Evolutionary conservation across 2,329 filamentous ascomycete species (phyloP), one percentile per base, ranked within the genome.

Genomic region (Akanthomyces dipterigenus): DNA sequence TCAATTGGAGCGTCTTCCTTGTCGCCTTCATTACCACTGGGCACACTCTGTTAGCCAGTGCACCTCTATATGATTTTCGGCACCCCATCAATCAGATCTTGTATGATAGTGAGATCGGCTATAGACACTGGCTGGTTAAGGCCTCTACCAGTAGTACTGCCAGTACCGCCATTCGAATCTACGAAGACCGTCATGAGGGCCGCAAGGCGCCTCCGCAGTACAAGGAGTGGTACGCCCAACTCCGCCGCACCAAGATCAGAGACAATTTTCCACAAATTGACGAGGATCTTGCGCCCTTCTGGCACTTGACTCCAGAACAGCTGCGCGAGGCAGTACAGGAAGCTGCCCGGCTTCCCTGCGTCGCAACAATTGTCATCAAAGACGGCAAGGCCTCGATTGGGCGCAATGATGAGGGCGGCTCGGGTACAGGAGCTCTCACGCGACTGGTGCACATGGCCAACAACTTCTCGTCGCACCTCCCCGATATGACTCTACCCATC

Each of bases 241-340:
- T 91, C 5, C 83, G 82, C 64, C 78, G 82, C n/a, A 88, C 92
- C 0, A 78, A 84, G 57, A 78, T 96, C 56, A 85, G 95, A 60
- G 92, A 96, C 68, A 86, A 90, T 64, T 96, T 90, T 66, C 87
- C 90, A 66, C 90, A 88, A 53, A 91, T 96, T 60, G 86, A 90
- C 66, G 80, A 86, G 60, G 86, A 90, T 64, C 74, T 96, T 3
- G 76, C 86, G 2, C 90, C 91, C 0, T 96, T 96, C 69, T 92
- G 89, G 89, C 85, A 82, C 2, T 69, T 96, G 60, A 76, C 84
- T 20, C 90, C 91, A 3, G 76, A 80, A 22, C 83, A 83, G 6
- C 85, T 96, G 40, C 82, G 90, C 48, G 81, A 84, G 24, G 81
- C 87, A 50, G 82, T 77, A 3, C 70, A 74, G 1, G 70, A 71